Conservation (phyloP, 441 rosid species). For the Capsella rubella region DNA sequence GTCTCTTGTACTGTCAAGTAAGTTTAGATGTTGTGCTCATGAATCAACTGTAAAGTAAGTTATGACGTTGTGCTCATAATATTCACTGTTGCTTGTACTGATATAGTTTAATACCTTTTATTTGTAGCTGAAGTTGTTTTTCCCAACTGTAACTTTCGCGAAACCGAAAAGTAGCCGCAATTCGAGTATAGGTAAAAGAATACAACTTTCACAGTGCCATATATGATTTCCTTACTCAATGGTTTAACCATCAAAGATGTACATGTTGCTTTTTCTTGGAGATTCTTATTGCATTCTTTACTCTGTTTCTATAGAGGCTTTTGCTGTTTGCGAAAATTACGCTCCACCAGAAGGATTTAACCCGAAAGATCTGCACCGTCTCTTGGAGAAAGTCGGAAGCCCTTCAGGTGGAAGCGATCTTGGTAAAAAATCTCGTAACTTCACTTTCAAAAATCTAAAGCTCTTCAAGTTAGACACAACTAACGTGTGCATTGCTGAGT, state of each 20-base stretch:
- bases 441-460: conserved; percentile 9
- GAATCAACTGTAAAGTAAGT: conserved; percentile 68
- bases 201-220: conserved; percentile 25
- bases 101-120: conserved; percentile 22
- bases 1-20: conserved; percentile 95
- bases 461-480: conserved; percentile 38
- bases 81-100: conserved; percentile 18
- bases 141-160: conserved; percentile 91
- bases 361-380: conserved; percentile 80
- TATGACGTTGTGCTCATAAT: conserved; percentile 17
- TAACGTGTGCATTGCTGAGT: conserved; percentile 32
- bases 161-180: conserved; percentile 99
- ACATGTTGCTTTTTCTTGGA: neutral
- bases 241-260: conserved; percentile 29
- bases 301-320: conserved; percentile 74
- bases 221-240: conserved; percentile 30
- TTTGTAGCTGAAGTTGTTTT: conserved; percentile 86
- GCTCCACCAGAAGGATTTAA: conserved; percentile 91
- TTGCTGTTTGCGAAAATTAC: conserved; percentile 95
- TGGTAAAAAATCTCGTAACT: conserved; percentile 51
- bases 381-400: conserved; percentile 90
- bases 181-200: conserved; percentile 89
- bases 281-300: conserved; percentile 29
- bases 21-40: conserved; percentile 24
- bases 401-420: conserved; percentile 91